These are phyloP conservation scores for Gillenia trifoliata DNA, from an alignment of 306 rosid species.

Conservation along the genomic window DNA sequence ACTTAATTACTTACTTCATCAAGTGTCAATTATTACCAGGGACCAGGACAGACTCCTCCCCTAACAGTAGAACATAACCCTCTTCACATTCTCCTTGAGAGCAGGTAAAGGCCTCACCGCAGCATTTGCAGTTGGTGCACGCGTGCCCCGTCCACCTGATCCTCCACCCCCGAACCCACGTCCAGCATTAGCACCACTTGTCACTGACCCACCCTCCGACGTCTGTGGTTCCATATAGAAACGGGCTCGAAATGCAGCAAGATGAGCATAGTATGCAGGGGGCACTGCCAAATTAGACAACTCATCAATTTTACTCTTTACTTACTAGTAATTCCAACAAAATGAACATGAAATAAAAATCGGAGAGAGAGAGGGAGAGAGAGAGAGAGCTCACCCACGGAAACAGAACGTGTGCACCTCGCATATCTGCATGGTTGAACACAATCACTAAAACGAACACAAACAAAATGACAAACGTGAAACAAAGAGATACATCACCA, in stretches of 20 bases:
- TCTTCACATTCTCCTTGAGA: slow-evolving; percentile 69
- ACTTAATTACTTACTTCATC: neutral
- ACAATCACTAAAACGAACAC: neutral
- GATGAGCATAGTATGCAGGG: slow-evolving; percentile 74
- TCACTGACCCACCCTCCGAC: slow-evolving; percentile 9
- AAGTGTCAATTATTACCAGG: neutral
- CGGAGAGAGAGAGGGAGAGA: neutral
- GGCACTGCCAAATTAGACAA: slow-evolving; percentile 40
- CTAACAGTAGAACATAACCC: slow-evolving; percentile 73
- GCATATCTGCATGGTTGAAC: slow-evolving; percentile 60
- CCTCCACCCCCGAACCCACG: slow-evolving; percentile 3
- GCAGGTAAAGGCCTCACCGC: slow-evolving; percentile 66
- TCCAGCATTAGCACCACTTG: neutral
- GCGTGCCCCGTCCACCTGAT: slow-evolving; percentile 14
- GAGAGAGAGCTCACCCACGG: slow-evolving; percentile 51
- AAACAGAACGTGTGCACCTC: slow-evolving; percentile 88
- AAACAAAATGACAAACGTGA: neutral
- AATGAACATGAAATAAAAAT: neutral
- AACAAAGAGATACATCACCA: neutral
- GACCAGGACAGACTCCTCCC: neutral
- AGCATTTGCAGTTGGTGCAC: slow-evolving; percentile 29
- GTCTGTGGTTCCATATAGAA: slow-evolving; percentile 64
- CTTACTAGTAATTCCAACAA: neutral
- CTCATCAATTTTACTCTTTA: neutral
- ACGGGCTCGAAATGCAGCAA: slow-evolving; percentile 78